Base-by-base conservation (phyloP, 2,329 filamentous ascomycete species). In the Penicillium sp. region DNA sequence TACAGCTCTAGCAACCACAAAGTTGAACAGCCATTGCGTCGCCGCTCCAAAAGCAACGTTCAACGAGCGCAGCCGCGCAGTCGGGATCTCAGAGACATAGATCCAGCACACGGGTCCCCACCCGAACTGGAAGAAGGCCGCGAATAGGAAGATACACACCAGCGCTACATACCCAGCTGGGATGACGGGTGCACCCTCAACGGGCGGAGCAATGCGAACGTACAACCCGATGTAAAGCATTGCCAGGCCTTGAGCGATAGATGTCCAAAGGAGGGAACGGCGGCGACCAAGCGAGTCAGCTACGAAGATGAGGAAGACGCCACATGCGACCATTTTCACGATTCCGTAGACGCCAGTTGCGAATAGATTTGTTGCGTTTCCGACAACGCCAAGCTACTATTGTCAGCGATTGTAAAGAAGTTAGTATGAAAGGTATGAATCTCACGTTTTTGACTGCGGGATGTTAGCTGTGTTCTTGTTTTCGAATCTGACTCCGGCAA, bases 41-140 rank as follows among this genome's bases (percentile, higher is more conserved):
- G 83, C 84, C 0, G 87, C 86, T 0, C 81, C 87, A 44, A 90
- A 77, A 1, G 86, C 81, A 6, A 90, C 87, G 64, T 89, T 89
- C 60, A 87, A 74, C 16, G 83, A 83, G 51, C 88, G 77, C 7
- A 90, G 77, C 32, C 87, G 78, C 0, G 85, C 84, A 6, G 85
- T 85, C 0, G 87, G 86, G 54, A 90, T 89, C 71, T 90, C 87
- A 24, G 81, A 82, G 3, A 88, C 82, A 64, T 89, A 85, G 65
- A 89, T 88, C 87, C 87, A 90, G 74, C 85, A 88, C 31, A 84
- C 84, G 0, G 86, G 85, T 0, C 87, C 87, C 87, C 87, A 89
- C 10, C 83, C 83, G 55, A 86, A 84, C 61, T 88, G 84, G 77
- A 88, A 90, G 70, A 86, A 83, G 2, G 79, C 82, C 0, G 87